Base-by-base conservation (phyloP, 495 filamentous ascomycete species). In the Podospora sp. region DNA sequence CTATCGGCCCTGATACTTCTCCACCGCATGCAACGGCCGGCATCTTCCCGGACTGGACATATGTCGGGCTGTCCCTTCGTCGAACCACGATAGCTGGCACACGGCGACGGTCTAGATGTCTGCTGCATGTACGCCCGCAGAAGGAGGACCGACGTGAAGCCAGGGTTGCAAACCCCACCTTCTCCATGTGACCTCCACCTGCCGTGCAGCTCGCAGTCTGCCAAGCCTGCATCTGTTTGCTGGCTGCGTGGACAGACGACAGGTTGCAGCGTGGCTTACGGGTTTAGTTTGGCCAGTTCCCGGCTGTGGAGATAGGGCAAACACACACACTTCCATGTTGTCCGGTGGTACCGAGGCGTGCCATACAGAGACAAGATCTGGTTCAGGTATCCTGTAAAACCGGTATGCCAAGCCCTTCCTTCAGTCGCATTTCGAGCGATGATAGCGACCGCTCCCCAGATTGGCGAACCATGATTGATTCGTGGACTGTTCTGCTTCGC, bases 381-480 rank as follows among this genome's bases (percentile, higher is more conserved):
- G 40, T 20, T 35, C 12, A n/a, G 20, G 6, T n/a, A n/a, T n/a
- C n/a, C n/a, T n/a, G n/a, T n/a, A n/a, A n/a, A n/a, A n/a, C n/a
- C n/a, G n/a, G 14, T 26, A 35, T 60, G 18, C 33, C 49, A 57
- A 46, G 40, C 25, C 25, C 51, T 35, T 18, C 46, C 29, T 26
- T 22, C 50, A 27, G 20, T 49, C 26, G n/a, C 24, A 16, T n/a
- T 22, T n/a, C n/a, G 20, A 29, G 12, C 51, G 14, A 40, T 14
- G 33, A 51, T 36, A 9, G 16, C 24, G 21, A 21, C 61, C 61
- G 24, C 49, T 27, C 21, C n/a, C n/a, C 14, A 66, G 64, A 66
- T 66, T 66, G 55, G 55, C 64, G 64, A 66, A 35, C 2, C 40
- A 2, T 46, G 40, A 46, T 46, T 46, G 40, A 46, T 46, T 46